Base-by-base conservation (phyloP, 2,329 filamentous ascomycete species). In the Zasmidium angulare region DNA sequence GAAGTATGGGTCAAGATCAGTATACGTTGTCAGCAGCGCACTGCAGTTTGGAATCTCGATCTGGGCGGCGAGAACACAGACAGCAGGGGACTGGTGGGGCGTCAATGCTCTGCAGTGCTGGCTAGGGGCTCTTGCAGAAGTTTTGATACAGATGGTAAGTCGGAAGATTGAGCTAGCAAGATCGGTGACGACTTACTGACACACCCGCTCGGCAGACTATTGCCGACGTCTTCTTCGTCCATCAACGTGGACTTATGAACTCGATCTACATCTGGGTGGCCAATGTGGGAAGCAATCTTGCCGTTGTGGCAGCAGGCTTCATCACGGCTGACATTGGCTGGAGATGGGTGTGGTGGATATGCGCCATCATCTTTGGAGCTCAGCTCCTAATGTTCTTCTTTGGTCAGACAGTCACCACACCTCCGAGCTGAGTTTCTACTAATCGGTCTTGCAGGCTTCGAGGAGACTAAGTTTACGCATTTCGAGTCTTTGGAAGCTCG, bases 41-140 rank as follows among this genome's bases (percentile, higher is more conserved):
- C 76, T 81, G 57, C 80, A 83, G 72, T 75, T 83, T 50, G 74
- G 75, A 0, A 76, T 77, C 3, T 79, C 74, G 49, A 74, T 84
- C 50, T 84, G 81, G 81, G 71, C 71, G 2, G 81, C 81, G 0
- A 73, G 71, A 19, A 75, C 78, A 43, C 61, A 76, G 24, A 80
- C 69, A 0, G 70, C 71, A 1, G 75, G 66, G 0, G 81, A 84
- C 40, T 68, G 80, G 50, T 76, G 79, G 66, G 66, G 74, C 0
- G 72, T 75, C 36, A 81, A 82, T 61, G 62, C 78, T 0, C 47
- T 82, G 17, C 69, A 69, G n/a, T 77, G 81, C 36, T 70, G 80
- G 20, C 67, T 75, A 2, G 81, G 80, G 2, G 76, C 78, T 0
- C 77, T 81, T 0, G 79, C 78, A 57, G 82, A 84, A 64, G 76